Evolutionary conservation across 768 basidiomycete species (phyloP).

Genomic region (Pisolithus marmoratus): DNA sequence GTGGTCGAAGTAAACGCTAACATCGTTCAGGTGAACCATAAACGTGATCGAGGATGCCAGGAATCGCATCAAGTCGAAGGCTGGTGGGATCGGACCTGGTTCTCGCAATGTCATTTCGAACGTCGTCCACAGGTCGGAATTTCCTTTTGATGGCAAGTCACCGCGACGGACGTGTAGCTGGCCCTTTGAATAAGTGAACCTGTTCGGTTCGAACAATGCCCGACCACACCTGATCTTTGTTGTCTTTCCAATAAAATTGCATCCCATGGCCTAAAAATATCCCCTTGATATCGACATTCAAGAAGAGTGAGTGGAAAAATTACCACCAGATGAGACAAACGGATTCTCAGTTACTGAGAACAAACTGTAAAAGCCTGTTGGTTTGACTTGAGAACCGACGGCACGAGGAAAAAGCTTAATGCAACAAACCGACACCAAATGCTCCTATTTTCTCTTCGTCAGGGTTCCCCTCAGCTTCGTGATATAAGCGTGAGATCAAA

Average conservation of each 20-base stretch:
- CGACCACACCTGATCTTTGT: slow-evolving; percentile 68
- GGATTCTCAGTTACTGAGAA: slow-evolving; percentile 84
- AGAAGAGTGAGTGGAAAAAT: not conserved
- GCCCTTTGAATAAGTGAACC: slow-evolving; percentile 2
- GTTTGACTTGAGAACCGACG: not conserved
- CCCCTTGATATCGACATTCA: slow-evolving; percentile 14
- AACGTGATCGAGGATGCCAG: slow-evolving; percentile 90
- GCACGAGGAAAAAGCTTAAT: not conserved
- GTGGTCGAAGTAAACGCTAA: slow-evolving; percentile 81
- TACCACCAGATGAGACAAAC: slow-evolving; percentile 76
- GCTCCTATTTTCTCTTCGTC: slow-evolving; percentile 94
- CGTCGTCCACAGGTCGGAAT: slow-evolving; percentile 62
- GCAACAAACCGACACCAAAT: slow-evolving; percentile 72
- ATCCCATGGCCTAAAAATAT: slow-evolving; percentile 68
- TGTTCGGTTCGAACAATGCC: not conserved
- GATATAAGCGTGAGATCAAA: not conserved
- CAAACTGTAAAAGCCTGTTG: slow-evolving; percentile 65
- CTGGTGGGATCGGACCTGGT: slow-evolving; percentile 67
- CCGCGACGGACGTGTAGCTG: slow-evolving; percentile 84
- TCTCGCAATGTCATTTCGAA: slow-evolving; percentile 89
- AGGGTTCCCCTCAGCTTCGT: slow-evolving; percentile 83
- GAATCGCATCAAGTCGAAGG: slow-evolving; percentile 87
- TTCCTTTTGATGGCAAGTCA: slow-evolving; percentile 39
- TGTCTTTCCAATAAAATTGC: slow-evolving; percentile 95
- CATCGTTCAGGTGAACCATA: slow-evolving; percentile 71